Conservation (phyloP, 164 flowering plant genomes). For the Chimonanthus salicifolius region DNA sequence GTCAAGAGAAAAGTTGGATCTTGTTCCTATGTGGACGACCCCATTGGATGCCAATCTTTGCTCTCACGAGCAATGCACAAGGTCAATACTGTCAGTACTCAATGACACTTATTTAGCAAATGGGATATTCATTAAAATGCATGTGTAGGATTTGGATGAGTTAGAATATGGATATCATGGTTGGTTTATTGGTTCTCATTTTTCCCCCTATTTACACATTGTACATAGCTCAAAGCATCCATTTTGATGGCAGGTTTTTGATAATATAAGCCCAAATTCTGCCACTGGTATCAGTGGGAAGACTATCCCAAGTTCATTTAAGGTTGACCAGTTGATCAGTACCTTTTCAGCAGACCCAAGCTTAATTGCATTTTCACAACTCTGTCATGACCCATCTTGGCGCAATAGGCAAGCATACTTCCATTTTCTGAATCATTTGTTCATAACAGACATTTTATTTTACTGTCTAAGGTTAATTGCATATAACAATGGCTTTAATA, state of each 20-base stretch:
- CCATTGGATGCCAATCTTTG: constrained; percentile 88
- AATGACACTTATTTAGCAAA: neutral
- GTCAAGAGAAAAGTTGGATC: constrained; percentile 93
- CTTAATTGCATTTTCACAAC: constrained; percentile 87
- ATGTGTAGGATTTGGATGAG: too few relatives aligned
- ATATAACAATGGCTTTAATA: neutral
- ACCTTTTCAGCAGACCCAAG: constrained; percentile 96
- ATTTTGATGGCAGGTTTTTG: constrained; percentile 53
- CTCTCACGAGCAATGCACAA: constrained; percentile 94
- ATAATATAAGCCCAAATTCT: constrained; percentile 40
- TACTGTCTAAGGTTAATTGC: too few relatives aligned
- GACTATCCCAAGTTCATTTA: constrained; percentile 33
- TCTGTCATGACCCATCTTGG: constrained; percentile 86
- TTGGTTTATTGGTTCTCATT: neutral
- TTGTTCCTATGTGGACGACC: constrained; percentile 95
- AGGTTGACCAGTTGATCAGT: constrained; percentile 83
- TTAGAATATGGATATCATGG: neutral
- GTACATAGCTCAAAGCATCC: neutral
- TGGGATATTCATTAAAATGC: neutral
- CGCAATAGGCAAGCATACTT: constrained; percentile 49
- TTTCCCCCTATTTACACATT: neutral
- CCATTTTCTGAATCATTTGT: neutral
- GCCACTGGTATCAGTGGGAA: constrained; percentile 16
- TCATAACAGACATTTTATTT: neutral
- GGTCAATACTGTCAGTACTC: constrained; percentile 30